Percentiles rank a stretch among this genome's conserved stretches.
Evolutionary conservation across 2,329 filamentous ascomycete species (phyloP).

Genomic region (Phialophora expanda): DNA sequence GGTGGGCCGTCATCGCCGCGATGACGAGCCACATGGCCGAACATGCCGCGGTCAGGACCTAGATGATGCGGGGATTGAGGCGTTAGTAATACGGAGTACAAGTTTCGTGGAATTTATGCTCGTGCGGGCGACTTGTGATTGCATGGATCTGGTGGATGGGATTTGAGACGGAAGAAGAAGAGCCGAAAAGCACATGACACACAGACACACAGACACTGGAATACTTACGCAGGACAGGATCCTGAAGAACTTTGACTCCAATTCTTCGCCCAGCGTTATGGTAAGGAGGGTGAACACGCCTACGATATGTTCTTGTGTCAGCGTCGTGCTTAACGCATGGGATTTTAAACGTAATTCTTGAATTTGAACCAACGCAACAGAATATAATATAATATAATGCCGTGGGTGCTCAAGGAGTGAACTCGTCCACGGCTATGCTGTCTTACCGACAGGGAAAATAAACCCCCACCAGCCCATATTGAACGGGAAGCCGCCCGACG

Average conservation of each 20-base stretch:
- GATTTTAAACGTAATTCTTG: too few species aligned
- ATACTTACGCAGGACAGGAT: slow-evolving; percentile 56
- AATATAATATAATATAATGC: too few species aligned
- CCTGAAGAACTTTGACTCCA: slow-evolving; percentile 61
- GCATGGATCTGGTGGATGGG: too few species aligned
- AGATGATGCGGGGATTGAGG: background rate
- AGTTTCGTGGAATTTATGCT: too few species aligned
- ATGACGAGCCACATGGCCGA: slow-evolving; percentile 62
- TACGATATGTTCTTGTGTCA: background rate
- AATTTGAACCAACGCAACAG: too few species aligned
- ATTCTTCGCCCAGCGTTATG: slow-evolving; percentile 52
- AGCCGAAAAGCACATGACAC: background rate
- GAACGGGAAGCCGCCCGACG: slow-evolving; percentile 56
- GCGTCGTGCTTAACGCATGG: too few species aligned
- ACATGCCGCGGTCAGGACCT: slow-evolving; percentile 9
- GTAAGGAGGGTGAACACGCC: slow-evolving; percentile 43
- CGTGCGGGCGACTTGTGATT: too few species aligned
- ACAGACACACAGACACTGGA: background rate
- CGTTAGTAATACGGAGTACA: background rate
- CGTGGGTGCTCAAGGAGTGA: background rate
- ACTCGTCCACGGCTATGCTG: slow-evolving; percentile 40
- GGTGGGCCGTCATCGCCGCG: slow-evolving; percentile 54
- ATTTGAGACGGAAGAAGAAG: background rate
- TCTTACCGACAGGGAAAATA: slow-evolving; percentile 63
- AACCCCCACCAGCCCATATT: slow-evolving; percentile 69